These are phyloP conservation scores for Clavariopsis aquatica DNA, from an alignment of 495 filamentous ascomycete genomes.

Conservation along the genomic window DNA sequence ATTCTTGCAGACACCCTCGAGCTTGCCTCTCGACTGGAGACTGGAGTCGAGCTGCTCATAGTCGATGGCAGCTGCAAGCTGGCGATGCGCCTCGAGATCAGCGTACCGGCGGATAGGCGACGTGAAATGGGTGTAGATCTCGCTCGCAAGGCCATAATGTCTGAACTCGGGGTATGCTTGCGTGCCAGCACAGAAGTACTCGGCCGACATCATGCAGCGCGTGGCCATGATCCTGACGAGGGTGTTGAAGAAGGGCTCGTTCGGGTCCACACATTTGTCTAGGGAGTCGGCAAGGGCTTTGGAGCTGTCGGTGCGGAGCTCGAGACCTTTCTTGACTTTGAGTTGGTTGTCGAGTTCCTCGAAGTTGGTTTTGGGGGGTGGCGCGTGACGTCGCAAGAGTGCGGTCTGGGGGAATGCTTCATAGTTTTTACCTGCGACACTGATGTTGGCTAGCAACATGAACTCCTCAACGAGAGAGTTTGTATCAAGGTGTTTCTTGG, in stretches of 20 bases:
- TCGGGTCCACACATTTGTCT: constrained; percentile 74
- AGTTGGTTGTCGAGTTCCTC: constrained; percentile 90
- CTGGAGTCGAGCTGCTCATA: constrained; percentile 82
- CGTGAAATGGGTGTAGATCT: constrained; percentile 99
- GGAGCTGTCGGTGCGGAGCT: constrained; percentile 78
- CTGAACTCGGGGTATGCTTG: constrained; percentile 91
- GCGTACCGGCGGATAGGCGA: constrained; percentile 96
- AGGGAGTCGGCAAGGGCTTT: constrained; percentile 88
- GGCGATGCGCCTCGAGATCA: constrained; percentile 88
- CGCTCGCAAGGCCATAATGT: constrained; percentile 91
- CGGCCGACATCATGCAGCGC: constrained; percentile 97
- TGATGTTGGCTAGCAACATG: constrained; percentile 98
- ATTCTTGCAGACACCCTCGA: constrained; percentile 94
- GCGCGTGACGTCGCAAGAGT: constrained; percentile 84
- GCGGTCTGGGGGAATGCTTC: constrained; percentile 91
- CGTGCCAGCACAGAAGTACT: constrained; percentile 94
- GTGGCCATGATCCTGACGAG: constrained; percentile 95
- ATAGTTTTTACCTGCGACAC: constrained; percentile 84
- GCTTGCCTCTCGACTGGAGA: constrained; percentile 71
- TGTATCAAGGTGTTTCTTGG: constrained; percentile 88
- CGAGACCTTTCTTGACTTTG: constrained; percentile 75
- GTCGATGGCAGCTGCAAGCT: constrained; percentile 90
- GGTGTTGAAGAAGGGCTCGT: constrained; percentile 98
- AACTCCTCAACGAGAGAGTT: constrained; percentile 98
- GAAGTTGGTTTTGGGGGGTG: constrained; percentile 92